Evolutionary conservation across 1,139 yeast genomes (phyloP).

Genomic region (Meyerozyma sp.): DNA sequence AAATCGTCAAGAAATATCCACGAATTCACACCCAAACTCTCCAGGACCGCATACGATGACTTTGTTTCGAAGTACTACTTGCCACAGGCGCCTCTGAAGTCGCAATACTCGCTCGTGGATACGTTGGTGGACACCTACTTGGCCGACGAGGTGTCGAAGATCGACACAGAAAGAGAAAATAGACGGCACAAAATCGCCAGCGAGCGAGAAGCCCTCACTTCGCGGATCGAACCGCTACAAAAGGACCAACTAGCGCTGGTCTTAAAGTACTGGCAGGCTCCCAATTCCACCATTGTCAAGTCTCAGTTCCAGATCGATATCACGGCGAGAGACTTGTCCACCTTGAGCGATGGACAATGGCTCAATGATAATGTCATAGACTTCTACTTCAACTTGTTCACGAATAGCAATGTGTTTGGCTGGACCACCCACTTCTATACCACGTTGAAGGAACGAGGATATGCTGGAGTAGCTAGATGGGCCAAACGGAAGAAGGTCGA

Average conservation of each 20-base stretch:
- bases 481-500: conserved; percentile 76
- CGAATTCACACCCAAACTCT: not conserved
- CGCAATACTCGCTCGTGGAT: conserved; percentile 1
- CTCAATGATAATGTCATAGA: conserved; percentile 89
- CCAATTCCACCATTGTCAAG: conserved; percentile 13
- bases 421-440: conserved; percentile 89
- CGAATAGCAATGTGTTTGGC: conserved; percentile 44
- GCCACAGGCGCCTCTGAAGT: conserved; percentile 1
- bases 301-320: conserved; percentile 51
- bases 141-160: not conserved
- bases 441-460: conserved; percentile 66
- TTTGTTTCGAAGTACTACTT: conserved; percentile 1
- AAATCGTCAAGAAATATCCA: not conserved
- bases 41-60: not conserved
- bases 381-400: conserved; percentile 63
- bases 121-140: not conserved
- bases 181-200: not conserved
- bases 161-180: not conserved
- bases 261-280: not conserved
- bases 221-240: not conserved
- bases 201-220: not conserved
- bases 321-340: conserved; percentile 58
- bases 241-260: not conserved
- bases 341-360: conserved; percentile 74
- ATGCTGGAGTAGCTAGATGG: conserved; percentile 83